These are phyloP conservation scores for Phylloboletellus chloephorus DNA, from an alignment of 1,284 basidiomycete species.

Conservation along the genomic window DNA sequence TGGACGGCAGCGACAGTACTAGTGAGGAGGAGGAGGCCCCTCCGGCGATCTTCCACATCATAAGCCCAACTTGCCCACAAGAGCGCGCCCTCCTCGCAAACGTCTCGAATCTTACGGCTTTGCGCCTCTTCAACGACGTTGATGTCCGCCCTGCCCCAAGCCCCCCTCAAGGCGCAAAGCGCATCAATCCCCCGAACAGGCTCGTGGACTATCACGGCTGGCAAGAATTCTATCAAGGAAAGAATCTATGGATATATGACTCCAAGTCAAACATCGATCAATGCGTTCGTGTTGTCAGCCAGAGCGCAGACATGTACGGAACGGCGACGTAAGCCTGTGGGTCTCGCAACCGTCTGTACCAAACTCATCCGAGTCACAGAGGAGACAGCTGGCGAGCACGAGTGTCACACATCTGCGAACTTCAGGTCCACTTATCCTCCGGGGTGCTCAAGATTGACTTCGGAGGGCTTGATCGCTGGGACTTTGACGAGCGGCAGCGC, in stretches of 20 bases:
- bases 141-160: conserved; percentile 49
- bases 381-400: conserved; percentile 76
- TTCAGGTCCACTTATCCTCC: conserved; percentile 61
- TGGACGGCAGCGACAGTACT: conserved; percentile 29
- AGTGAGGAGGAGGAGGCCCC: conserved; percentile 35
- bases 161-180: conserved; percentile 41
- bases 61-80: conserved; percentile 41
- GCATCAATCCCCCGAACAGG: conserved; percentile 45
- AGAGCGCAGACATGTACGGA: conserved; percentile 58
- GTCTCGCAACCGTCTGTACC: background rate
- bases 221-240: conserved; percentile 70
- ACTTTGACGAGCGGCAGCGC: conserved; percentile 53
- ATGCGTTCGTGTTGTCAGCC: conserved; percentile 57
- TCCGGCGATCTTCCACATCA: conserved; percentile 45
- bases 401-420: conserved; percentile 61
- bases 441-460: conserved; percentile 69
- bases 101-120: conserved; percentile 57
- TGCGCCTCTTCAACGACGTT: conserved; percentile 68
- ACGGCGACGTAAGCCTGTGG: conserved; percentile 60
- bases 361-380: conserved; percentile 35
- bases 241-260: conserved; percentile 72
- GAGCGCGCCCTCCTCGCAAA: conserved; percentile 40
- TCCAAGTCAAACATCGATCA: conserved; percentile 56
- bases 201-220: conserved; percentile 59
- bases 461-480: conserved; percentile 69